Conservation (phyloP, 129 eudicot species). For the Glebionis coronaria region DNA sequence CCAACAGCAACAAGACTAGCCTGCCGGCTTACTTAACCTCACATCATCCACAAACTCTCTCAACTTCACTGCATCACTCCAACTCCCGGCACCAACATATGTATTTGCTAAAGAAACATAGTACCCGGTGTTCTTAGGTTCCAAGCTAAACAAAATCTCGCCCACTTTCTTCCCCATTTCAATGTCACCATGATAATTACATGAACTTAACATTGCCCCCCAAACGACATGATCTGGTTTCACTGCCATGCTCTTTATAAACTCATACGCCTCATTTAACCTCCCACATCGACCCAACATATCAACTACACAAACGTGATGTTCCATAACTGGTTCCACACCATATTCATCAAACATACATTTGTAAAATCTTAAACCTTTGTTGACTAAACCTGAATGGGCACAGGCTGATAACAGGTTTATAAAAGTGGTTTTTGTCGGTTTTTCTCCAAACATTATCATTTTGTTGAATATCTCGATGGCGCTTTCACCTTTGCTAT, state of each 20-base stretch:
- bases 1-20: slow-evolving; percentile 55
- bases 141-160: slow-evolving; percentile 49
- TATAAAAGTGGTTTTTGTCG: slow-evolving; percentile 35
- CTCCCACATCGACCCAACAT: slow-evolving; percentile 58
- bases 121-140: slow-evolving; percentile 52
- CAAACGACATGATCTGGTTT: slow-evolving; percentile 53
- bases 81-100: slow-evolving; percentile 58
- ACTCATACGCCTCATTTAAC: slow-evolving; percentile 51
- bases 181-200: slow-evolving; percentile 56
- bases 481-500: slow-evolving; percentile 48
- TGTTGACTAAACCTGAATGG: slow-evolving; percentile 51
- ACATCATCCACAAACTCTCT: slow-evolving; percentile 40
- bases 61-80: slow-evolving; percentile 62
- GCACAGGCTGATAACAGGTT: slow-evolving; percentile 64
- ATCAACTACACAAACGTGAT: slow-evolving; percentile 63
- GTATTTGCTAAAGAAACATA: slow-evolving; percentile 56
- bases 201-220: slow-evolving; percentile 76
- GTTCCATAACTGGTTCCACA: slow-evolving; percentile 45
- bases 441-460: slow-evolving; percentile 38
- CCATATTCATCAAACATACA: slow-evolving; percentile 41
- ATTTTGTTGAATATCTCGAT: slow-evolving; percentile 41
- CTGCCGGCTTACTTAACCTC: slow-evolving; percentile 42
- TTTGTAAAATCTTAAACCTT: slow-evolving; percentile 40
- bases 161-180: slow-evolving; percentile 67
- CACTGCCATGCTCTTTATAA: slow-evolving; percentile 26